A percentile compares a stretch with the other conserved stretches of the same genome.
These are phyloP conservation scores for Vaucheria bursata DNA, from an alignment of 352 stramenopile species.

Conservation along the genomic window DNA sequence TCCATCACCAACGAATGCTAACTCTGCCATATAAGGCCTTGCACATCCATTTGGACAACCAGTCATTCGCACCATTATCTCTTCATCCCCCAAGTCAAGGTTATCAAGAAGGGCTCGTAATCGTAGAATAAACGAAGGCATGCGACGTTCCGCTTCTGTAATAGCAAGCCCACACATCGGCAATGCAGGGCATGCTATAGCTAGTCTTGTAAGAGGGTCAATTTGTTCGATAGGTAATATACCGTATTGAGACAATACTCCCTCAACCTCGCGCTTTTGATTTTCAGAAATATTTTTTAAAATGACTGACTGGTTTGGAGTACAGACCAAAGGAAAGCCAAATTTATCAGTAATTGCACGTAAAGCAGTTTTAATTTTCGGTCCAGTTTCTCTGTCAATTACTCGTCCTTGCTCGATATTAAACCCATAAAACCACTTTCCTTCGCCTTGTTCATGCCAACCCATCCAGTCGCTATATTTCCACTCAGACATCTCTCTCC, in stretches of 20 bases:
- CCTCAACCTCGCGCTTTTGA: slow-evolving; percentile 78
- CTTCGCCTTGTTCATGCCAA: slow-evolving; percentile 75
- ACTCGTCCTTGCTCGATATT: slow-evolving; percentile 85
- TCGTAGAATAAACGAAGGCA: slow-evolving; percentile 82
- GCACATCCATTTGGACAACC: slow-evolving; percentile 94
- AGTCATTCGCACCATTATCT: slow-evolving; percentile 96
- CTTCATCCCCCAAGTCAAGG: slow-evolving; percentile 79
- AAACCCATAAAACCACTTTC: slow-evolving; percentile 71
- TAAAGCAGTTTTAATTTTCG: slow-evolving; percentile 60
- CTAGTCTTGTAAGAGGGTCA: slow-evolving; percentile 57
- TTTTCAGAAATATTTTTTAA: slow-evolving; percentile 79
- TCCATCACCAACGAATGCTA: slow-evolving; percentile 91
- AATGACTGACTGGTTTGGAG: slow-evolving; percentile 88
- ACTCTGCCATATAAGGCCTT: slow-evolving; percentile 91
- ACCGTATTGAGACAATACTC: slow-evolving; percentile 76
- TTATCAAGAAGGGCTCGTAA: slow-evolving; percentile 78
- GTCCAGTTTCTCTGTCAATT: slow-evolving; percentile 61
- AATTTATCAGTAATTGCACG: slow-evolving; percentile 81
- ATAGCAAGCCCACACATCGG: slow-evolving; percentile 93
- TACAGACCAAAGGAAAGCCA: slow-evolving; percentile 81
- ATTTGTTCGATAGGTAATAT: slow-evolving; percentile 66
- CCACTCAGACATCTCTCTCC: slow-evolving; percentile 58
- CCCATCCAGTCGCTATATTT: slow-evolving; percentile 78
- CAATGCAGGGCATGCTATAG: slow-evolving; percentile 87
- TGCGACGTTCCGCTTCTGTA: slow-evolving; percentile 84